These are phyloP conservation scores for Cytospora paraplurivora DNA, from an alignment of 2,329 filamentous ascomycete species.

Conservation along the genomic window DNA sequence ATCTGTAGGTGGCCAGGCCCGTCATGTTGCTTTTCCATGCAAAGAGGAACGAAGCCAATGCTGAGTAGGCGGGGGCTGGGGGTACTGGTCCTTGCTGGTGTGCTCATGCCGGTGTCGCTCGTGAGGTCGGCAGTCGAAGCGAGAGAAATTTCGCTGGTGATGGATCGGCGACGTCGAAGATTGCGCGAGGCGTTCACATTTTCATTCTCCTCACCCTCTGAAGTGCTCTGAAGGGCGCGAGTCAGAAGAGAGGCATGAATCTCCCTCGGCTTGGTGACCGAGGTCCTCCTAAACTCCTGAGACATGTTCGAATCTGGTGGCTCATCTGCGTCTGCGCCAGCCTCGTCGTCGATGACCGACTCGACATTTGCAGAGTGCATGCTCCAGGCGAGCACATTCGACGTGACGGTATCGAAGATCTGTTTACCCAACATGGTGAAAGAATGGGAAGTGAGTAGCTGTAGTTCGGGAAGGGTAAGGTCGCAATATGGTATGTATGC, in stretches of 20 bases:
- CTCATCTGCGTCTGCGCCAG: constrained; percentile 79
- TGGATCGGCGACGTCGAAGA: constrained; percentile 59
- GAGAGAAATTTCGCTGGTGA: constrained; percentile 77
- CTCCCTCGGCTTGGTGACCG: constrained; percentile 49
- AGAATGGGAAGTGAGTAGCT: constrained; percentile 9
- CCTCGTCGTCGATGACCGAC: constrained; percentile 58
- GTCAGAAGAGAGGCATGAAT: constrained; percentile 84
- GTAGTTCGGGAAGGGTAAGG: constrained; percentile 8
- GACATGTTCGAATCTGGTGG: constrained; percentile 66
- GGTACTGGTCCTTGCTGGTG: constrained; percentile 82
- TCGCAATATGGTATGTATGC: constrained; percentile 21
- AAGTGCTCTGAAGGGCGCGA: constrained; percentile 72
- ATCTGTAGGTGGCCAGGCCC: constrained; percentile 18
- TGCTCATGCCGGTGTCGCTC: constrained; percentile 91
- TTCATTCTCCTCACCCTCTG: constrained; percentile 56
- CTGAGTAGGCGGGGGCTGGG: constrained; percentile 82
- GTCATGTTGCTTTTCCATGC: constrained; percentile 20
- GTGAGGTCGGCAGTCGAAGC: constrained; percentile 88
- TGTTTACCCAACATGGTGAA: constrained; percentile 36
- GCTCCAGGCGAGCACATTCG: constrained; percentile 50
- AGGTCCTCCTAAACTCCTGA: constrained; percentile 50
- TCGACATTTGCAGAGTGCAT: constrained; percentile 47
- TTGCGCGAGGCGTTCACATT: constrained; percentile 41
- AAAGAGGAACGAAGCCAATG: constrained; percentile 48
- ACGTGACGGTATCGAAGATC: constrained; percentile 42